Conservation (phyloP, 768 basidiomycete species). For the Leccinum longicurvipes region DNA sequence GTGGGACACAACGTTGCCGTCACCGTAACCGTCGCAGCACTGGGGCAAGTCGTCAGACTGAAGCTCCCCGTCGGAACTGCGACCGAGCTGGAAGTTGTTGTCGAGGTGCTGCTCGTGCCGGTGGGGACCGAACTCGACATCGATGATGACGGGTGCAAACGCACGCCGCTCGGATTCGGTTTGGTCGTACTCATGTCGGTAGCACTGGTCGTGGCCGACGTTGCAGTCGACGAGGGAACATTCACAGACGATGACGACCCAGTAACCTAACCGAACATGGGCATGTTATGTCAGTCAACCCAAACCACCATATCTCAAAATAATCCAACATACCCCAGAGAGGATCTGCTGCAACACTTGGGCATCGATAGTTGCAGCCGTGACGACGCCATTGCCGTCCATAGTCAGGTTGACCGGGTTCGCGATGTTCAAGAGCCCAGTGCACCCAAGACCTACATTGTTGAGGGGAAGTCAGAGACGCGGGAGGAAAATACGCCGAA, state of each 20-base stretch:
- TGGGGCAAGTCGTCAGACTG: neutral
- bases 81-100: neutral
- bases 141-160: neutral
- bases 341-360: slow-evolving; percentile 21
- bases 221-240: neutral
- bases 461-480: neutral
- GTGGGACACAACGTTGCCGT: slow-evolving; percentile 14
- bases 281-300: neutral
- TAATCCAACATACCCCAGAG: neutral
- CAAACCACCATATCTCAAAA: neutral
- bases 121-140: neutral
- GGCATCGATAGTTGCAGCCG: slow-evolving; percentile 23
- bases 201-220: neutral
- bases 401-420: slow-evolving; percentile 25
- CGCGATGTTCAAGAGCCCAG: slow-evolving; percentile 16
- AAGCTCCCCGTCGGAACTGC: slow-evolving; percentile 1
- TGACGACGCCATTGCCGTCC: slow-evolving; percentile 26
- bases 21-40: slow-evolving; percentile 8
- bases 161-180: neutral
- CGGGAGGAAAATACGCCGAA: neutral
- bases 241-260: neutral
- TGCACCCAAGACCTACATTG: slow-evolving; percentile 21
- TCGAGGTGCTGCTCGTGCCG: neutral
- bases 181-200: neutral
- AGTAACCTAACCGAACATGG: neutral